A percentile compares a stretch with the other conserved stretches of the same genome.
phyloP scores from a whole-genome alignment of 345 rosid species.

The Euphorbia pulcherrima region DNA sequence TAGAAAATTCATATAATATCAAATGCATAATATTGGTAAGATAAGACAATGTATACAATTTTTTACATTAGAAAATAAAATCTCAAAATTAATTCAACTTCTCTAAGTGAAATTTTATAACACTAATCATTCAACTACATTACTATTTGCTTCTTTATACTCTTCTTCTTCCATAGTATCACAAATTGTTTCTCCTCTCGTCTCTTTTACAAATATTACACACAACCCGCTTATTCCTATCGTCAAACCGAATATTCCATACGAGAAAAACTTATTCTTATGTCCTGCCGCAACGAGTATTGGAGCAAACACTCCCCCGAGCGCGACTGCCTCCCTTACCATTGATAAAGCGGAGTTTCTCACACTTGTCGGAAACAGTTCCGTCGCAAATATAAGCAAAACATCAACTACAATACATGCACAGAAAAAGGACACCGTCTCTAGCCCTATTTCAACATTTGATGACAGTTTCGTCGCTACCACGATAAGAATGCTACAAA shows the following conservation, averaged over 20 bases:
- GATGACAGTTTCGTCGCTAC: slow-evolving; percentile 22
- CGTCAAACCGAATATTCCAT: slow-evolving; percentile 54
- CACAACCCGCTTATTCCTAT: slow-evolving; percentile 50
- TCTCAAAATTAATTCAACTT: no score
- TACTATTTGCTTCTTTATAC: slow-evolving; percentile 1
- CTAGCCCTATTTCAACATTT: slow-evolving; percentile 42
- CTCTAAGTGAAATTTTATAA: no score
- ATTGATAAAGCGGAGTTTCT: slow-evolving; percentile 14
- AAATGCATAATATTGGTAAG: no score
- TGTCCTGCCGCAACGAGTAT: slow-evolving; percentile 32
- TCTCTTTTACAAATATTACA: slow-evolving; percentile 58
- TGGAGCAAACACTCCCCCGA: slow-evolving; percentile 7
- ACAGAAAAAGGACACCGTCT: slow-evolving; percentile 51
- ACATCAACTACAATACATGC: slow-evolving; percentile 46
- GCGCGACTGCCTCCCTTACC: slow-evolving; percentile 10
- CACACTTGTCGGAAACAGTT: slow-evolving; percentile 14
- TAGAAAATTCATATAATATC: no score
- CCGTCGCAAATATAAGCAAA: slow-evolving; percentile 30
- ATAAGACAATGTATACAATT: no score
- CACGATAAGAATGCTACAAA: slow-evolving; percentile 31
- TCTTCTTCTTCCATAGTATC: slow-evolving; percentile 72
- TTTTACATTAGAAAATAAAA: no score
- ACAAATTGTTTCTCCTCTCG: slow-evolving; percentile 42
- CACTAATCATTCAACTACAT: no score
- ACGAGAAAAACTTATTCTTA: slow-evolving; percentile 34